Conservation (phyloP, 345 rosid species). For the Litchi chinensis region DNA sequence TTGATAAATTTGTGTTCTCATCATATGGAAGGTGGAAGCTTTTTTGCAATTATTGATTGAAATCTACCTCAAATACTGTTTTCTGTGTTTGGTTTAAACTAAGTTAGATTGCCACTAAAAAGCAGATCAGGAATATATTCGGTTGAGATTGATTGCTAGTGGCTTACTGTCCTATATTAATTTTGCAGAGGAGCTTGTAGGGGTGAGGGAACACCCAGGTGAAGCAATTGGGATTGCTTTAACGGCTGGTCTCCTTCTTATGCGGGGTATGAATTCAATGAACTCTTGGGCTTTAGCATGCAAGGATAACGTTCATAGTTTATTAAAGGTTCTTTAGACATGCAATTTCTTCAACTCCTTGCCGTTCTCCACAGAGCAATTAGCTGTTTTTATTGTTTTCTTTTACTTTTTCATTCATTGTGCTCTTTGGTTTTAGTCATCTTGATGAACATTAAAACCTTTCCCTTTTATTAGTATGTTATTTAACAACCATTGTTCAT, state of each 20-base stretch:
- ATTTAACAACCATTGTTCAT: neutral
- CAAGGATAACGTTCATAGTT: neutral
- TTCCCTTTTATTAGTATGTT: neutral
- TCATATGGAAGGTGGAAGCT: neutral
- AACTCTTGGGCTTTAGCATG: neutral
- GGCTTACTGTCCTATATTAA: neutral
- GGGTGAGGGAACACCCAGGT: slow-evolving; percentile 71
- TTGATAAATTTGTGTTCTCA: neutral
- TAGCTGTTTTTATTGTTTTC: neutral
- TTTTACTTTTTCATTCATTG: neutral
- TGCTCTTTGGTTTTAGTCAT: neutral
- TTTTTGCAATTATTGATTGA: neutral
- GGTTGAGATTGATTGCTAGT: neutral
- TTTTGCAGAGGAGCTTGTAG: slow-evolving; percentile 57
- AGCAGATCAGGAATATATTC: neutral
- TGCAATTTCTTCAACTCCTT: neutral
- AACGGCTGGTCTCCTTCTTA: slow-evolving; percentile 63
- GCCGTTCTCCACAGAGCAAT: neutral
- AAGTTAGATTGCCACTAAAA: neutral
- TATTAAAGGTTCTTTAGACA: neutral
- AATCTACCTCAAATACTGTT: neutral
- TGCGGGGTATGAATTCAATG: slow-evolving; percentile 54
- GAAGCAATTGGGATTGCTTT: slow-evolving; percentile 64
- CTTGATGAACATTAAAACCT: neutral
- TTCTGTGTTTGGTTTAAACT: neutral